Percentiles rank a stretch among this genome's conserved stretches.
phyloP scores from a whole-genome alignment of 805 yeast genomes.

The Myxozyma nipponensis region DNA sequence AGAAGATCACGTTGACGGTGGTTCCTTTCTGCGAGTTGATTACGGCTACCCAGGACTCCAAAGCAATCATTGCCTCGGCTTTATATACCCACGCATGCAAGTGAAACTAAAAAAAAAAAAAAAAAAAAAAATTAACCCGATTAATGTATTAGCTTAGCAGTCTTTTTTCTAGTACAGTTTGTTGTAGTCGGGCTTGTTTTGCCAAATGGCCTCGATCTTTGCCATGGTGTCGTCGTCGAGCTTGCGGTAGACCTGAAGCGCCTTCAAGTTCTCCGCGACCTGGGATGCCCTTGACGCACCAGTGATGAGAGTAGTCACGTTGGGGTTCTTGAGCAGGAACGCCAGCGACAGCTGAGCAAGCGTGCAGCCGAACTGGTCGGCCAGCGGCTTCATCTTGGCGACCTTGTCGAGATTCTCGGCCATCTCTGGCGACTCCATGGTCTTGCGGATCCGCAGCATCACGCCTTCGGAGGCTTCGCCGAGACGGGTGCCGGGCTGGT shows the following conservation, averaged over 20 bases:
- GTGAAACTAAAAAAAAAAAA: background rate
- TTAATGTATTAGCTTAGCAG: background rate
- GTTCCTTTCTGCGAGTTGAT: slow-evolving; percentile 13
- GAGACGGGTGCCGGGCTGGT: slow-evolving; percentile 30
- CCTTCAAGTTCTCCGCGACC: slow-evolving; percentile 33
- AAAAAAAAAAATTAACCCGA: background rate
- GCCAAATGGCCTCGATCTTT: slow-evolving; percentile 33
- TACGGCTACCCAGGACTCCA: slow-evolving; percentile 19
- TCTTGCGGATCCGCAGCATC: slow-evolving; percentile 12
- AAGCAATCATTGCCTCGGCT: slow-evolving; percentile 16
- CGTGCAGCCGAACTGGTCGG: slow-evolving; percentile 32
- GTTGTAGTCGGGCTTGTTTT: slow-evolving; percentile 32
- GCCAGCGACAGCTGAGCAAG: slow-evolving; percentile 36
- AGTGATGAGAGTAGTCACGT: slow-evolving; percentile 34
- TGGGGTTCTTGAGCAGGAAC: slow-evolving; percentile 34
- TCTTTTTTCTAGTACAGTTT: slow-evolving; percentile 5
- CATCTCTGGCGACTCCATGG: slow-evolving; percentile 30
- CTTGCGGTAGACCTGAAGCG: slow-evolving; percentile 33
- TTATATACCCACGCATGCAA: too few relatives aligned
- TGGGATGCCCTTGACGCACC: slow-evolving; percentile 36
- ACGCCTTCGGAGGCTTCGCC: slow-evolving; percentile 14
- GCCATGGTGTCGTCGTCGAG: slow-evolving; percentile 33
- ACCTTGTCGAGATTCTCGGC: slow-evolving; percentile 31
- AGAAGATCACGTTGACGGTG: slow-evolving; percentile 12
- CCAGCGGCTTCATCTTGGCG: slow-evolving; percentile 29